Evolutionary conservation across 805 yeast genomes (phyloP).

Genomic region (Wickerhamomyces chaumierensis): DNA sequence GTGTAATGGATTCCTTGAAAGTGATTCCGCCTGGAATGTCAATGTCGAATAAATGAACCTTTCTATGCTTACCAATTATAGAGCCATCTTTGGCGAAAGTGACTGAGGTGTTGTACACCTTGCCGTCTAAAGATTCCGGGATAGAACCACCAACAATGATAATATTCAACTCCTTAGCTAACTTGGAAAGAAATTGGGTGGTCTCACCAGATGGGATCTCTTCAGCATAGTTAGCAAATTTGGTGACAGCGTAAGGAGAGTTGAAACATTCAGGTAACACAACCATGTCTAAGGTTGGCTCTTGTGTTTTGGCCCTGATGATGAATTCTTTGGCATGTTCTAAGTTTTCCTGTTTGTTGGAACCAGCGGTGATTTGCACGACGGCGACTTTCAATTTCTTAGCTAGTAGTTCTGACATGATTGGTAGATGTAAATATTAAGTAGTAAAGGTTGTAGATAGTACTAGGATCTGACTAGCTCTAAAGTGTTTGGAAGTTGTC

Average conservation of each 20-base stretch:
- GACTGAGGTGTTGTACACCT: conserved; percentile 64
- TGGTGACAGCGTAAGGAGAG: conserved; percentile 83
- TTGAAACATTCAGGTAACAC: conserved; percentile 95
- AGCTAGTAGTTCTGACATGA: conserved; percentile 13
- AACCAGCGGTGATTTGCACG: conserved; percentile 60
- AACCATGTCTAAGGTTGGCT: conserved; percentile 62
- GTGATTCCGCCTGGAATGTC: conserved; percentile 90
- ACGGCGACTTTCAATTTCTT: conserved; percentile 70
- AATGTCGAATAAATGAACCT: conserved; percentile 85
- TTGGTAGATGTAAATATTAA: too few relatives aligned
- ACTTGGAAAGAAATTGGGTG: conserved; percentile 45
- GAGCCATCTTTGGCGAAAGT: conserved; percentile 70
- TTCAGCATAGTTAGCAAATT: conserved; percentile 85
- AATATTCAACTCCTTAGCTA: conserved; percentile 59
- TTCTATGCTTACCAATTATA: conserved; percentile 80
- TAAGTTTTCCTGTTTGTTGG: conserved; percentile 71
- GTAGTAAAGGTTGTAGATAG: too few relatives aligned
- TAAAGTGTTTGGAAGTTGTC: too few relatives aligned
- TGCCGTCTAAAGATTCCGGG: conserved; percentile 59
- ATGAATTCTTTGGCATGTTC: conserved; percentile 54
- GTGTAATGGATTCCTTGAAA: conserved; percentile 72
- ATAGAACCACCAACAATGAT: conserved; percentile 86
- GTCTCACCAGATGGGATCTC: conserved; percentile 67
- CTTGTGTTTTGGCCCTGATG: conserved; percentile 44
- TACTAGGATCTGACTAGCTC: too few relatives aligned